Evolutionary conservation across 169 alveolate genomes (phyloP).

Genomic region (Amoebophrya sp.): DNA sequence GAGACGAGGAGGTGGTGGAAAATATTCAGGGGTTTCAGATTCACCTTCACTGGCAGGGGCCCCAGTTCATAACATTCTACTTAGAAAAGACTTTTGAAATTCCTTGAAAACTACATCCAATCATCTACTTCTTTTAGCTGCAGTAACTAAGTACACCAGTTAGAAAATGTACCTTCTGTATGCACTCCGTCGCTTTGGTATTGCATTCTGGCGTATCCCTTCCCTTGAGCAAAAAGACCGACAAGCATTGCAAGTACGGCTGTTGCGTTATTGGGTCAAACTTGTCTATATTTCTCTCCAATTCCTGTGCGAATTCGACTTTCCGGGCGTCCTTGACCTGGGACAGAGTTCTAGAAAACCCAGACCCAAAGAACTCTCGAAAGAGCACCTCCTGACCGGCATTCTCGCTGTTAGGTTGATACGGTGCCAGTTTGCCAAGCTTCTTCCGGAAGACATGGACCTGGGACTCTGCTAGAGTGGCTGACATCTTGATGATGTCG

Average conservation of each 20-base stretch:
- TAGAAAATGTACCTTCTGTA: too few species aligned
- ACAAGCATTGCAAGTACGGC: neutral
- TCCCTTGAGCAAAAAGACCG: neutral
- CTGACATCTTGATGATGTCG: neutral
- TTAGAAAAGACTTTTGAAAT: too few species aligned
- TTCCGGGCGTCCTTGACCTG: slow-evolving; percentile 13
- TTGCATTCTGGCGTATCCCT: neutral
- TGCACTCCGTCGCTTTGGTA: neutral
- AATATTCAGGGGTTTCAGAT: too few species aligned
- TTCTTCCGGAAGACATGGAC: slow-evolving; percentile 22
- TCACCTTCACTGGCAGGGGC: too few species aligned
- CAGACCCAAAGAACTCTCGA: neutral
- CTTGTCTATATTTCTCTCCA: neutral
- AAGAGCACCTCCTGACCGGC: neutral
- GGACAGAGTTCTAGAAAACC: neutral
- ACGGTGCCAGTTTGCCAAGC: neutral
- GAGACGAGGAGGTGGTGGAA: too few species aligned
- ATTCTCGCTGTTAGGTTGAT: neutral
- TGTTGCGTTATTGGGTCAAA: neutral
- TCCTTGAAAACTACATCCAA: too few species aligned
- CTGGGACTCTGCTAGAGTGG: neutral
- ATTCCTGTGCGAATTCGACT: neutral
- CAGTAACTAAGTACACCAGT: too few species aligned
- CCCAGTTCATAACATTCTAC: too few species aligned
- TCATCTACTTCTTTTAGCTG: too few species aligned